Conservation (phyloP, 495 filamentous ascomycete species). For the Chlorociboria aeruginascens region DNA sequence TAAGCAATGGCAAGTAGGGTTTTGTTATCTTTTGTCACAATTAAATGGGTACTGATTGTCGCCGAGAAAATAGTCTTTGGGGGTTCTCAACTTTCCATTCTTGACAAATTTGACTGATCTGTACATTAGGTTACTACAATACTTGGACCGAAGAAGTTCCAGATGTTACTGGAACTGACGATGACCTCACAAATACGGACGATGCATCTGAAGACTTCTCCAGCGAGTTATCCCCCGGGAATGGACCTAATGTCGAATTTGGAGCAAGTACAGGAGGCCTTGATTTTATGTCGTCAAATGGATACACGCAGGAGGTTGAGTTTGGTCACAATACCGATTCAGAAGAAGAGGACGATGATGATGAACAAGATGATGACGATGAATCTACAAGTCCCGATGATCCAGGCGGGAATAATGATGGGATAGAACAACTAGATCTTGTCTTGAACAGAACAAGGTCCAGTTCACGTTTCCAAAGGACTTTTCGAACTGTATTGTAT, state of each 20-base stretch:
- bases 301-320: slow-evolving; percentile 57
- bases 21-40: too few species aligned
- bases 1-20: too few species aligned
- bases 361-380: slow-evolving; percentile 28
- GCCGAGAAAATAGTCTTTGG: too few species aligned
- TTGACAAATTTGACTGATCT: background rate
- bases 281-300: slow-evolving; percentile 86
- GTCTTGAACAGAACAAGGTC: slow-evolving; percentile 15
- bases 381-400: slow-evolving; percentile 16
- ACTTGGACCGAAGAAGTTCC: slow-evolving; percentile 76
- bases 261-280: slow-evolving; percentile 66
- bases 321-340: slow-evolving; percentile 60
- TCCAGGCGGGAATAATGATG: slow-evolving; percentile 3
- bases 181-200: slow-evolving; percentile 45
- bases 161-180: slow-evolving; percentile 44
- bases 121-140: slow-evolving; percentile 53
- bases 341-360: slow-evolving; percentile 24
- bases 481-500: slow-evolving; percentile 49
- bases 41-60: too few species aligned
- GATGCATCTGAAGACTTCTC: slow-evolving; percentile 27
- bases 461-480: slow-evolving; percentile 11
- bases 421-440: background rate
- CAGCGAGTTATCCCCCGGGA: slow-evolving; percentile 21
- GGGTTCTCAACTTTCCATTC: too few species aligned
- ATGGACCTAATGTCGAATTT: slow-evolving; percentile 47